Evolutionary conservation across 805 yeast species (phyloP), one percentile per base, ranked within the genome.

Genomic region (Barnettozyma salicaria): DNA sequence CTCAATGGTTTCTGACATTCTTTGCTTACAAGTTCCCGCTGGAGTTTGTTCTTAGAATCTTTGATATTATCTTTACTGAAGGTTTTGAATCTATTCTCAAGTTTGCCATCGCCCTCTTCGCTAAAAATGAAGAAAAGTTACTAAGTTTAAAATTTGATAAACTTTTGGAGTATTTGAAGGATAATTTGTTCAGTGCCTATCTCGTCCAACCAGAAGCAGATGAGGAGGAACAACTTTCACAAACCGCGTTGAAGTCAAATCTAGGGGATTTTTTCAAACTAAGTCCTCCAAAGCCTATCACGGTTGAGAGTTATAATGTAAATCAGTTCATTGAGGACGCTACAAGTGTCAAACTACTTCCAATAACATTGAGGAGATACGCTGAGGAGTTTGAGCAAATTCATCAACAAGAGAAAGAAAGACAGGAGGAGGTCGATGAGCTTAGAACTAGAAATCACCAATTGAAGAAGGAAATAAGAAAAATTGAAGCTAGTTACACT

Each of bases 1-100:
- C 95, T 2, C 97, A 92, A 60, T 92, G 98, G 98, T 90, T 92
- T 54, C 69, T 92, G 50, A 92, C 97, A 0, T 72, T 92, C 47
- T 92, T 92, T 61, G 95, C 96, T 6, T 92, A 92, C 65, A 87
- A 87, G 56, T 90, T 92, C 58, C 97, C 98, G 12, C 65, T 89
- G 34, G 84, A 78, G 39, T 80, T 90, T 55, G 97, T 92, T 18
- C 63, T 87, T 45, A 70, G 97, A 43, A 85, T 92, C 27, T 86
- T 75, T 58, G 98, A 92, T 62, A 74, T 86, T 42, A 78, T 92
- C 7, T 77, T 92, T 36, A 80, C 94, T 7, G 96, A 92, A 63
- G 98, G 98, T 27, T 65, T 81, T 30, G 97, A 89, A 61, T 78
- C 95, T 3, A 67, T 90, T 31, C 65, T 92, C 49, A 80, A 87